These are phyloP conservation scores for Colletotrichum tropicale DNA, from an alignment of 2,329 filamentous ascomycete genomes.

Conservation along the genomic window DNA sequence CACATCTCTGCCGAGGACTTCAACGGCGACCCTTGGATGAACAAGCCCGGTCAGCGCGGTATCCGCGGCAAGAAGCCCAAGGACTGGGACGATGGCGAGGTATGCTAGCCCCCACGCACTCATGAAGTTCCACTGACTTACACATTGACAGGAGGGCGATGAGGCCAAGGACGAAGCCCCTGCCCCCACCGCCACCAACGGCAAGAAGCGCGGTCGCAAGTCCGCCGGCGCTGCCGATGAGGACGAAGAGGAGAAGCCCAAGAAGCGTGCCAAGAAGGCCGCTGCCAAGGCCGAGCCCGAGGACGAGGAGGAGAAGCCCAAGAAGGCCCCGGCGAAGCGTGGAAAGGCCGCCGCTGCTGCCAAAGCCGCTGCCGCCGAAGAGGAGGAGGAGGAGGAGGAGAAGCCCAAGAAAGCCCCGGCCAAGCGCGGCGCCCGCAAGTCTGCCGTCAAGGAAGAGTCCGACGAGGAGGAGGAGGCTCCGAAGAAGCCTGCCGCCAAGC, in stretches of 20 bases:
- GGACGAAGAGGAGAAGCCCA: conserved; percentile 7
- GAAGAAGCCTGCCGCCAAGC: neutral
- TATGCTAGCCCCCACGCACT: neutral
- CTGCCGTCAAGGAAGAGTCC: neutral
- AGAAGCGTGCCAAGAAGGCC: conserved; percentile 29
- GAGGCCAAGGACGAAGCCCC: neutral
- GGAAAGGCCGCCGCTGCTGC: neutral
- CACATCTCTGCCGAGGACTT: conserved; percentile 87
- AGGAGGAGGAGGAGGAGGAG: neutral
- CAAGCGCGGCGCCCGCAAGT: neutral
- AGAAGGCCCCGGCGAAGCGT: conserved; percentile 12
- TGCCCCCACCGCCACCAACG: conserved; percentile 8
- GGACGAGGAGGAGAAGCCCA: conserved; percentile 27
- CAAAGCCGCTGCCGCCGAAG: neutral
- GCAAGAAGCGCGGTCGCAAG: conserved; percentile 22
- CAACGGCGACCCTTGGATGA: conserved; percentile 80
- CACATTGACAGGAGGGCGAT: conserved; percentile 31
- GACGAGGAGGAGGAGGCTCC: neutral
- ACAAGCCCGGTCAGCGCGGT: conserved; percentile 69
- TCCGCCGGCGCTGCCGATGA: conserved; percentile 12
- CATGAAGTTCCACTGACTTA: neutral
- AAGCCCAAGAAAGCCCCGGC: neutral
- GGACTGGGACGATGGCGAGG: conserved; percentile 24
- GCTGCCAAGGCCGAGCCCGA: conserved; percentile 17
- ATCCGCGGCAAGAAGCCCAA: conserved; percentile 55